Evolutionary conservation across 371 early-diverging fungal genomes (phyloP), one percentile per base, ranked within the genome.

Genomic region (Blakeslea trispora): DNA sequence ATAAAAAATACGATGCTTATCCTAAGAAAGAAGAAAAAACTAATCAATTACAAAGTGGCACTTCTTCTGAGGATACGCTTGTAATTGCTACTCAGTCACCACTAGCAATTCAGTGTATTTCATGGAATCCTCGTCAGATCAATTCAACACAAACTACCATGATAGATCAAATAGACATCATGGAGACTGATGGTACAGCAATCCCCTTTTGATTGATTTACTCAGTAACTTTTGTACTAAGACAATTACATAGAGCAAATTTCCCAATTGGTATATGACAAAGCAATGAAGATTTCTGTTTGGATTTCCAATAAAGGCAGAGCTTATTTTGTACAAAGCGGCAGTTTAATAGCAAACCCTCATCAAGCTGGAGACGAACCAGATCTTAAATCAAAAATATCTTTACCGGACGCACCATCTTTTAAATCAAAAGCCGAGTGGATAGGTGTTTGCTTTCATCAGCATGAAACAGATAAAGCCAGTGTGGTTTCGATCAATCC

Each of bases 71-170:
- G 32, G 77, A 79, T 50, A 71, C 69, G 1, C 48, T 79, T 4
- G 71, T 79, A 10, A 62, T 79, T 45, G 74, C 72, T 13, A 79
- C 80, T 14, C 48, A 64, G 39, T 62, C 64, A 45, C 80, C 80
- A 7, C 51, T 72, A 15, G 80, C 77, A 0, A 69, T 79, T 23
- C 80, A 79, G 52, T 67, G 71, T 45, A 71, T 79, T 24, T 72
- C 80, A 5, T 79, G 80, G 80, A 74, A 74, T 22, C 75, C 80
- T 23, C 76, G 74, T 13, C 71, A 76, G 51, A 67, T 62, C 5
- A 70, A 71, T 53, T 53, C 69, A 41, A 70, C 77, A n/a, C 72
- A 75, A 40, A 76, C 80, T 22, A 23, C 73, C 9, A 39, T 73
- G 3, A 52, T 69, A 18, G 52, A 57, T 35, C 50, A 63, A 40